These are phyloP conservation scores for Mayamaea pseudoterrestris DNA, from an alignment of 108 stramenopile species.

Conservation along the genomic window DNA sequence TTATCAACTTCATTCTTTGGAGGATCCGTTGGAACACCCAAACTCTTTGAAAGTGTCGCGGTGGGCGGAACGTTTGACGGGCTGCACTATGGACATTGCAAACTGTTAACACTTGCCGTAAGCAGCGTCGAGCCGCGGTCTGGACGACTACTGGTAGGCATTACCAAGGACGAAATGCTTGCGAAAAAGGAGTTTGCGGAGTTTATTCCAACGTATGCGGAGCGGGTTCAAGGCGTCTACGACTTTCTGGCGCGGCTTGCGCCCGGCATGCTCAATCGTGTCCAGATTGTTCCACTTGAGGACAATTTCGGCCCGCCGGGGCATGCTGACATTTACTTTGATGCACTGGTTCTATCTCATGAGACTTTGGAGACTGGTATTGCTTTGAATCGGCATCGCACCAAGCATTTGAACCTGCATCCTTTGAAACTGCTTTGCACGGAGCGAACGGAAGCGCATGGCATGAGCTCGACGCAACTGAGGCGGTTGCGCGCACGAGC, in stretches of 20 bases:
- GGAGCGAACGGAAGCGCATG: constrained; percentile 72
- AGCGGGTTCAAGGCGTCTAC: constrained; percentile 47
- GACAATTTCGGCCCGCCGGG: constrained; percentile 79
- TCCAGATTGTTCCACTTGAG: constrained; percentile 49
- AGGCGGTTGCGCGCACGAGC: constrained; percentile 40
- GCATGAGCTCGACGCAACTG: constrained; percentile 79
- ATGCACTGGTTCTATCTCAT: constrained; percentile 72
- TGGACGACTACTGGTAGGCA: constrained; percentile 62
- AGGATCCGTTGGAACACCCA: constrained; percentile 5
- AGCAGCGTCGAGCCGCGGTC: constrained; percentile 57
- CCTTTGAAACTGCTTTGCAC: constrained; percentile 73
- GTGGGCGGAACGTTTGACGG: constrained; percentile 92
- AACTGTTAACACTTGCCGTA: constrained; percentile 76
- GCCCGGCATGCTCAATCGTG: constrained; percentile 79
- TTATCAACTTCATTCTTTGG: not conserved
- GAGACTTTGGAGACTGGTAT: constrained; percentile 70
- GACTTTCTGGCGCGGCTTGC: constrained; percentile 68
- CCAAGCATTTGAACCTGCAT: constrained; percentile 32
- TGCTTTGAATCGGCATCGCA: constrained; percentile 56
- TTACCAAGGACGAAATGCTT: constrained; percentile 79
- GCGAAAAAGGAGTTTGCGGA: constrained; percentile 52
- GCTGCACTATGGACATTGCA: constrained; percentile 89
- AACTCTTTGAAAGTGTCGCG: constrained; percentile 59
- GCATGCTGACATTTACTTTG: constrained; percentile 35
- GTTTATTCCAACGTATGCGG: constrained; percentile 41